Conservation (phyloP, 2,329 filamentous ascomycete species). For the Arthroderma uncinatum region DNA sequence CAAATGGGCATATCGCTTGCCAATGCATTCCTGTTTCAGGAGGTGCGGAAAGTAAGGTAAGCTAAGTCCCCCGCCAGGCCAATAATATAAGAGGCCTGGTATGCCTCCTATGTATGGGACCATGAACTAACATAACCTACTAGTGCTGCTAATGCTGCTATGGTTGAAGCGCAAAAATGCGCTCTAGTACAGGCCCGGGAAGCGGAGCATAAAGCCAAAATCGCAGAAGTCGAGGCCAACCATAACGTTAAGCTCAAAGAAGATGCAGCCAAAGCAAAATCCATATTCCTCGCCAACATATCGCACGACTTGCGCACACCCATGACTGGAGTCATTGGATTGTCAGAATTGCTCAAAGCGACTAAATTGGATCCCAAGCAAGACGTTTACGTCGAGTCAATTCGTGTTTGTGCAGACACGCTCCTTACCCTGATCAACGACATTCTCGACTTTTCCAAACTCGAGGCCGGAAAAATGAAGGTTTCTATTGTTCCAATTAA, state of each 20-base stretch:
- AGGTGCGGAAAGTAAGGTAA: slow-evolving; percentile 46
- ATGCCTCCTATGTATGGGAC: background rate
- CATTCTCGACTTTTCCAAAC: slow-evolving; percentile 79
- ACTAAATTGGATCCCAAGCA: slow-evolving; percentile 48
- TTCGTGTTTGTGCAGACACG: slow-evolving; percentile 58
- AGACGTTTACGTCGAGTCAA: slow-evolving; percentile 52
- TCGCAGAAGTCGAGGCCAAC: slow-evolving; percentile 52
- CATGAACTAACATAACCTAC: background rate
- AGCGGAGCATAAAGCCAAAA: slow-evolving; percentile 53
- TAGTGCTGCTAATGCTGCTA: slow-evolving; percentile 50
- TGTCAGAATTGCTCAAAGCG: slow-evolving; percentile 51
- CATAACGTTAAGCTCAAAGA: slow-evolving; percentile 56
- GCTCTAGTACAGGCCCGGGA: slow-evolving; percentile 51
- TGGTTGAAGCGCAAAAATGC: slow-evolving; percentile 55
- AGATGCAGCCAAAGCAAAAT: slow-evolving; percentile 64
- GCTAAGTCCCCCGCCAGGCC: background rate
- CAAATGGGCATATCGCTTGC: slow-evolving; percentile 54
- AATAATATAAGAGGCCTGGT: background rate
- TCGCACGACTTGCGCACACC: slow-evolving; percentile 81
- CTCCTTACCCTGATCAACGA: slow-evolving; percentile 83
- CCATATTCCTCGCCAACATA: slow-evolving; percentile 93
- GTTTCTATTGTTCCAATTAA: slow-evolving; percentile 75
- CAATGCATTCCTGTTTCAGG: slow-evolving; percentile 52
- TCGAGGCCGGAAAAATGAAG: slow-evolving; percentile 78
- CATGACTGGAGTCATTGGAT: slow-evolving; percentile 83